These are phyloP conservation scores for Lactarius deliciosus DNA, from an alignment of 768 basidiomycete genomes.

Conservation along the genomic window DNA sequence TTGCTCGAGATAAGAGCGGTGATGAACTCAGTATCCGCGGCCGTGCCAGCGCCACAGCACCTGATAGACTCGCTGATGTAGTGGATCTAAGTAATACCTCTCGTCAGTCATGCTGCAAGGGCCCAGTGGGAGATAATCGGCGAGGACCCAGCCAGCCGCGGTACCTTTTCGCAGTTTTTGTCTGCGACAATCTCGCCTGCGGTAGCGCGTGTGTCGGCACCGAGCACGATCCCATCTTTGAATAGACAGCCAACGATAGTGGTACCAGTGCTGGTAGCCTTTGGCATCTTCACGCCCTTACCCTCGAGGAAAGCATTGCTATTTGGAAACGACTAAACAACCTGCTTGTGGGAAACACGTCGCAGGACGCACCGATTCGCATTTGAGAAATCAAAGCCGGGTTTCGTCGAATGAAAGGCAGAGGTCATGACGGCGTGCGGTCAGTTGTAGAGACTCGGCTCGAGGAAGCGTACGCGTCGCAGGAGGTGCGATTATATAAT, in stretches of 20 bases:
- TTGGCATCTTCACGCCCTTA: conserved; percentile 73
- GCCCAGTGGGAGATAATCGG: background rate
- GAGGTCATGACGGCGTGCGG: conserved; percentile 41
- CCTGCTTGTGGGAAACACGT: conserved; percentile 39
- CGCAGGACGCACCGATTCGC: conserved; percentile 57
- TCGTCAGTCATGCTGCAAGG: conserved; percentile 8
- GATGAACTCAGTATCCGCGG: conserved; percentile 96
- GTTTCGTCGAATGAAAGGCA: conserved; percentile 43
- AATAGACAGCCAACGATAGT: conserved; percentile 97
- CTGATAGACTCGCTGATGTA: conserved; percentile 93
- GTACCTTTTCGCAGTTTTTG: conserved; percentile 99
- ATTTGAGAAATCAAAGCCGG: conserved; percentile 83
- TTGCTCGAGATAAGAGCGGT: conserved; percentile 96
- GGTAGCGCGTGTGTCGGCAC: conserved; percentile 96
- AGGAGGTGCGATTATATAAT: conserved; percentile 11
- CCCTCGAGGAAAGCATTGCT: conserved; percentile 73
- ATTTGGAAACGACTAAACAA: background rate
- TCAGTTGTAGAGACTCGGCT: background rate
- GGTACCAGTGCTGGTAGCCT: conserved; percentile 90
- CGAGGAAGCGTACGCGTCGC: conserved; percentile 24
- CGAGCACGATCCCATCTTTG: conserved; percentile 89
- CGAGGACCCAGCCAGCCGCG: background rate
- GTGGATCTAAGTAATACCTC: conserved; percentile 70
- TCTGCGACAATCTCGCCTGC: conserved; percentile 94
- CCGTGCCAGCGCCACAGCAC: conserved; percentile 98